Evolutionary conservation across 2,329 filamentous ascomycete genomes (phyloP), one percentile per base, ranked within the genome.

Genomic region (Diaporthe vexans): DNA sequence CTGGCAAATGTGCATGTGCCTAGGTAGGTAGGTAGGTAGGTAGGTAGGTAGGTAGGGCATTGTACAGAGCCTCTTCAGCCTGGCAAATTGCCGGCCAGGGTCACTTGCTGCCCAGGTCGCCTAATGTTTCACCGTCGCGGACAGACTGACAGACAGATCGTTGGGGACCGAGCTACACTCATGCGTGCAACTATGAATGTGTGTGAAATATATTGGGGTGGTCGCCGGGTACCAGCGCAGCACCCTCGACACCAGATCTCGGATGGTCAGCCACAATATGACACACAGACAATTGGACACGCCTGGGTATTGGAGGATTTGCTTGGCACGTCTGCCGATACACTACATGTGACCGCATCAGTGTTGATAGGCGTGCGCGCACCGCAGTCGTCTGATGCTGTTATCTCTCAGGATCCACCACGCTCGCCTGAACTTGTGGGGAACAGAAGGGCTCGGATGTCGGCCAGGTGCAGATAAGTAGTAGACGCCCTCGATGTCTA

Each of bases 341-440:
- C 13, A 43, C 40, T 37, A 52, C 61, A 40, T 51, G 43, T 67
- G 61, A 35, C 61, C 43, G 43, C 35, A 35, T 51, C 61, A 67
- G 24, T 21, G n/a, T 48, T 11, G 54, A 26, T 17, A 8, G 40
- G 17, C 40, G 37, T 61, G 37, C 15, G 37, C 33, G 59, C 35
- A 37, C 37, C 37, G 37, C 37, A 3, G 19, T 29, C 37, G 24
- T 26, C 15, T 21, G 10, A 35, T 37, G 29, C 26, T 24, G 63
- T 67, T 67, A 67, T 67, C 63, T 67, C 46, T 26, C 6, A 10
- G 51, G 63, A 24, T 51, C 63, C 63, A 67, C 63, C 43, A 37
- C 21, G 63, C 33, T 52, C 9, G 10, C 29, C 46, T 67, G 63
- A 26, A 26, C 46, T 52, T 24, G 63, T 67, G 46, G 46, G 35